Conservation (phyloP, 2,329 filamentous ascomycete genomes). For the Curvularia eragrostidis region DNA sequence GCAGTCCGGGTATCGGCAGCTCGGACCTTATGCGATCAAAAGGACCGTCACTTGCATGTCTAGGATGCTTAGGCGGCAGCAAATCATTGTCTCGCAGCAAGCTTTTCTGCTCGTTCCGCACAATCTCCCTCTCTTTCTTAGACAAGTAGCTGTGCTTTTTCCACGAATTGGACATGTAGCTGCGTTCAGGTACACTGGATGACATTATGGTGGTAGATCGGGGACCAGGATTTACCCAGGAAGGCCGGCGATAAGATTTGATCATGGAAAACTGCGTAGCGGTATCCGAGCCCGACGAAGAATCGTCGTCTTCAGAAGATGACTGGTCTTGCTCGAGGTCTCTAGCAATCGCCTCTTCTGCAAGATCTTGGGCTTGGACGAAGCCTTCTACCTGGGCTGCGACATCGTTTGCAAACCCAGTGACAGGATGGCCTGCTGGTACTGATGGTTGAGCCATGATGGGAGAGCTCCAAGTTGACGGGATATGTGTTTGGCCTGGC, state of each 20-base stretch:
- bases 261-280: slow-evolving; percentile 60
- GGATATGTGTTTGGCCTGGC: background rate
- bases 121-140: slow-evolving; percentile 61
- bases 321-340: slow-evolving; percentile 53
- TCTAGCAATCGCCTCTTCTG: slow-evolving; percentile 48
- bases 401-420: slow-evolving; percentile 32
- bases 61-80: slow-evolving; percentile 60
- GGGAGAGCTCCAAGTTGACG: background rate
- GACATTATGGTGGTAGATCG: slow-evolving; percentile 73
- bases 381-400: slow-evolving; percentile 43
- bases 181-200: slow-evolving; percentile 56
- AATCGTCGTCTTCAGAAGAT: slow-evolving; percentile 64
- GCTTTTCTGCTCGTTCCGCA: slow-evolving; percentile 64
- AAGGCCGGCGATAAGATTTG: slow-evolving; percentile 76
- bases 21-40: slow-evolving; percentile 36
- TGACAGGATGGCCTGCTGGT: slow-evolving; percentile 17
- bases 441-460: slow-evolving; percentile 29
- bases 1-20: slow-evolving; percentile 39
- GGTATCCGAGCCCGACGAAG: slow-evolving; percentile 53
- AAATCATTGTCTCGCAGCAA: slow-evolving; percentile 66
- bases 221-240: slow-evolving; percentile 74
- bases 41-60: slow-evolving; percentile 41
- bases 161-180: slow-evolving; percentile 26
- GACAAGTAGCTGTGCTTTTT: slow-evolving; percentile 54
- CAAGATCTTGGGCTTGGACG: slow-evolving; percentile 42